Base-by-base conservation (phyloP, 768 basidiomycete species). In the Boletus subparvulus region DNA sequence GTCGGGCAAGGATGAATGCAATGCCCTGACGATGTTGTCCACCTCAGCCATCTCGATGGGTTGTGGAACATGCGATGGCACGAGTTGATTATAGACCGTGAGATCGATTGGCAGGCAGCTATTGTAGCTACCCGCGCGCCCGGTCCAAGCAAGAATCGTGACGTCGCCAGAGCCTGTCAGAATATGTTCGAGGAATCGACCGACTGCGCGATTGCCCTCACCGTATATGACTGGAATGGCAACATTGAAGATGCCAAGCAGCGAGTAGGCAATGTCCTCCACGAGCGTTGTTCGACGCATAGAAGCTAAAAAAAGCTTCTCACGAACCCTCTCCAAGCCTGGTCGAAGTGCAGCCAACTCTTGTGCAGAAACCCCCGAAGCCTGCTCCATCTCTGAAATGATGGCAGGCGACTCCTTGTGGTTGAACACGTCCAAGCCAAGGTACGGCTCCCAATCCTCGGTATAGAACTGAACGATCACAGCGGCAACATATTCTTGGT, bases 141-240 rank as follows among this genome's bases (percentile, higher is more conserved):
- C 60, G 0, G 53, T 60, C 58, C 61, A 61, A 26, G 59, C 54
- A 0, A 61, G 58, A 30, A 61, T 28, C 2, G 47, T 48, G 4
- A 46, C 43, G 2, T 61, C 47, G 0, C 42, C 47, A 0, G 58
- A 61, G 6, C 54, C 40, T 3, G 50, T 39, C 12, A 61, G 26
- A 2, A 61, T 26, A 6, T 61, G 33, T 8, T 55, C 61, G 14
- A 61, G n/a, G 3, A 61, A 39, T 3, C 58, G 49, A 16, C 60
- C 54, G 1, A 61, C 42, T 0, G 60, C 58, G 0, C 26, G 54
- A 17, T 41, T 24, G 1, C 61, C 50, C 35, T 61, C 58, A 1
- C 61, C 61, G 9, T 60, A 61, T 5, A 55, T 60, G 6, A 48
- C 26, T 2, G 47, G 50, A 13, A 62, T 48, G 0, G 59, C 11